Evolutionary conservation across 805 yeast species (phyloP), one percentile per base, ranked within the genome.

Genomic region (Wickerhamomyces bisporus): DNA sequence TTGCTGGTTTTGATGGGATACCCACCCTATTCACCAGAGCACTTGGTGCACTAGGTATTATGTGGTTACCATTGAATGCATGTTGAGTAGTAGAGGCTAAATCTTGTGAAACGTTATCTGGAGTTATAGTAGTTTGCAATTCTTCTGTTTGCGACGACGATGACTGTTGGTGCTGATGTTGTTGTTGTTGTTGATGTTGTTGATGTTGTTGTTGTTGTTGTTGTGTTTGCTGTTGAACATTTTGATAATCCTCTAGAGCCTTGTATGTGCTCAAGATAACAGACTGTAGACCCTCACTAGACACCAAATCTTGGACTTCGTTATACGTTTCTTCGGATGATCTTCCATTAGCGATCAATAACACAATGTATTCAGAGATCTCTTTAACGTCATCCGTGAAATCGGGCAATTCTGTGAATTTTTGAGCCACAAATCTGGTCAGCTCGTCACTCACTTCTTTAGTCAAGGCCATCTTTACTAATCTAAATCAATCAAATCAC

Each of bases 321-420:
- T 61, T 62, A 15, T 73, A 70, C 26, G 83, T 79, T 37, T 79
- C 83, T 14, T 66, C 69, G 11, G 81, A 73, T 6, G 77, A 63
- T 51, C 81, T 77, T 49, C 81, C 79, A 47, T 81, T 81, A 12
- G 81, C 79, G 43, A 84, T 80, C 57, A 84, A 65, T 31, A 82
- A 71, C n/a, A 79, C 71, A 40, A 84, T 77, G 52, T 75, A 84
- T 58, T 84, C 93, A 12, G 93, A 85, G 30, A 81, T 79, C 48
- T 79, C 81, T 32, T 62, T 66, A 19, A 72, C 68, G 49, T 76
- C 81, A 39, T 75, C 80, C 10, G 61, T 61, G 43, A 73, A 61
- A 41, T 66, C 68, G 6, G 58, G 60, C 19, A 71, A 43, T 31
- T 63, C 61, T 15, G 52, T 52, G 24, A 73, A 57, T 49, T 65